Base-by-base conservation (phyloP, 306 rosid species). In the Ceratonia siliqua region DNA sequence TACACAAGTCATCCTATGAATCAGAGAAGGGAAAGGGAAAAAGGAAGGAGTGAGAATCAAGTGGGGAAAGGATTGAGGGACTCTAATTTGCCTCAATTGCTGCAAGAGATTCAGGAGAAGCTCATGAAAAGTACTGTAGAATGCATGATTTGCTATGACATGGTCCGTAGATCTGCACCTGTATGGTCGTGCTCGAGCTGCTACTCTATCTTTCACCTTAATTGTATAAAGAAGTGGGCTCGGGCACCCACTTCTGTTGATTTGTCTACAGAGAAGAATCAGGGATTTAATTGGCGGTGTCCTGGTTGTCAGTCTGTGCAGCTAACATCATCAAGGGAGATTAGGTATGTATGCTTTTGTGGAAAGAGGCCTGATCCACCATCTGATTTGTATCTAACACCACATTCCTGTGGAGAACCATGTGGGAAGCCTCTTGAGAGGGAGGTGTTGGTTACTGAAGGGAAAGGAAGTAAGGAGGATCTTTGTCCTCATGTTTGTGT, bases 291-390 rank as follows among this genome's bases (percentile, higher is more conserved):
- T 81, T 93, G 98, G 98, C 90, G 98, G 75, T 93, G 98, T 74
- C 98, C 98, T 33, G 98, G 98, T 77, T 93, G 98, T 81, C 98
- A 93, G 59, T 89, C 84, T 43, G 98, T 91, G 71, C 88, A 91
- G 81, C 96, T 85, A 49, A 87, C 81, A 1, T 82, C 89, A 0
- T 88, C 87, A 0, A 88, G 81, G 89, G 98, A 93, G 88, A 89
- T 93, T 79, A 83, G 73, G n/a, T 93, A 93, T 69, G 58, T 81
- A 66, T 93, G 98, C 78, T 93, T 93, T 69, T 91, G 98, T 74
- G 89, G 97, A 21, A 91, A 93, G 82, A 89, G 94, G 82, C 80
- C 79, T n/a, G 96, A 93, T 59, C 98, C 98, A 18, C 97, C 93
- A 27, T 86, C 96, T 14, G 98, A 93, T 84, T 78, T 91, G 81